phyloP scores from a whole-genome alignment of 768 basidiomycete genomes.

The Tricholoma flavovirens region DNA sequence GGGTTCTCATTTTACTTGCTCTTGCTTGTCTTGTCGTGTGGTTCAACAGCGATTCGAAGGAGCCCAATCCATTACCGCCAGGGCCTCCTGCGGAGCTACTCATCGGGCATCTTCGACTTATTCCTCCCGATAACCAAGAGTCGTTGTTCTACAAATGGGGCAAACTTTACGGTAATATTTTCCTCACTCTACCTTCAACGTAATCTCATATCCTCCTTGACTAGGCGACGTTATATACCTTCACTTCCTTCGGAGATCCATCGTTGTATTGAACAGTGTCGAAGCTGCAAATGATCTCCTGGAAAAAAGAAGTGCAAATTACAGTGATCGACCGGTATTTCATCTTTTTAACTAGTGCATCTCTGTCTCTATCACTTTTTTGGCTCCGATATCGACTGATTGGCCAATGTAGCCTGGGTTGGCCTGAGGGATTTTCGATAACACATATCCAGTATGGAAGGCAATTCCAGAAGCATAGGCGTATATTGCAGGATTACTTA shows the following conservation, averaged over 20 bases:
- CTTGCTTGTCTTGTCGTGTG: neutral
- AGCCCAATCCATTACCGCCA: slow-evolving; percentile 9
- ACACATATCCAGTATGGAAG: neutral
- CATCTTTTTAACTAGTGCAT: neutral
- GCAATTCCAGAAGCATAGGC: slow-evolving; percentile 5
- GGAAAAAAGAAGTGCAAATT: slow-evolving; percentile 11
- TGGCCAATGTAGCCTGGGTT: neutral
- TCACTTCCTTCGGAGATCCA: slow-evolving; percentile 2
- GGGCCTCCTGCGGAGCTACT: slow-evolving; percentile 14
- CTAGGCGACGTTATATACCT: slow-evolving; percentile 14
- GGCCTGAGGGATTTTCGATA: neutral
- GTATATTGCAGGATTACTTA: slow-evolving; percentile 3
- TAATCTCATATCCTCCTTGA: neutral
- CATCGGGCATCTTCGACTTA: slow-evolving; percentile 13
- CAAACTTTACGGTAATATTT: slow-evolving; percentile 10
- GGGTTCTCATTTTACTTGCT: neutral
- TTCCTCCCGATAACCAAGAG: slow-evolving; percentile 7
- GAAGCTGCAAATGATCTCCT: slow-evolving; percentile 12
- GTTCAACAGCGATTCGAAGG: neutral
- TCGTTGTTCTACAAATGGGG: slow-evolving; percentile 11
- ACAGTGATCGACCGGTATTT: slow-evolving; percentile 14
- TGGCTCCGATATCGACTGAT: neutral
- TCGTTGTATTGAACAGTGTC: slow-evolving; percentile 14
- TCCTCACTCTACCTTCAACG: neutral
- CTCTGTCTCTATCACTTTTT: neutral